These are phyloP conservation scores for Ceratobasidium sp. DNA, from an alignment of 1,284 basidiomycete genomes.

Conservation along the genomic window DNA sequence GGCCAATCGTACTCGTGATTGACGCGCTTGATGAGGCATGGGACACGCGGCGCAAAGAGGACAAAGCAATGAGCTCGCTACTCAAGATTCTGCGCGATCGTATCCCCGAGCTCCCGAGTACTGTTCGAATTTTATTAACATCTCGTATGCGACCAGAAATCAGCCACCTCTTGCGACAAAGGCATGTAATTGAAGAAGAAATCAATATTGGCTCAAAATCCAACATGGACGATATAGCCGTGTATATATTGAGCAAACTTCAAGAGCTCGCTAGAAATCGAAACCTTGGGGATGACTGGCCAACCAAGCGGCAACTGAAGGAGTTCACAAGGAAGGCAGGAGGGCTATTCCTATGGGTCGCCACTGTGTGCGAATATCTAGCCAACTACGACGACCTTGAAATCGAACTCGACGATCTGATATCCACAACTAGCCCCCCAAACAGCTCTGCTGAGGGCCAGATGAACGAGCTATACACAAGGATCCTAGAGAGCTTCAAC, in stretches of 20 bases:
- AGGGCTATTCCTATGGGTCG: constrained; percentile 55
- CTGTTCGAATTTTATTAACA: constrained; percentile 6
- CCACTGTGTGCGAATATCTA: constrained; percentile 52
- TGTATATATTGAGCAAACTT: background rate
- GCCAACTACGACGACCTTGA: constrained; percentile 39
- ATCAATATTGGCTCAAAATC: background rate
- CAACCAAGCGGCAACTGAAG: background rate
- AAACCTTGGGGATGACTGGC: background rate
- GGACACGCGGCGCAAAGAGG: no score
- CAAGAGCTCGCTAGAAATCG: background rate
- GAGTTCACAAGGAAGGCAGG: constrained; percentile 48
- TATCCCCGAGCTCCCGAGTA: background rate
- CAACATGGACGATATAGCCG: background rate
- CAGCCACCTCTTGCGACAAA: background rate
- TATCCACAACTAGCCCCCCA: background rate
- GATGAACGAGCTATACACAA: constrained; percentile 53
- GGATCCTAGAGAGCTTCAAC: constrained; percentile 51
- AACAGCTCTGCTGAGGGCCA: constrained; percentile 44
- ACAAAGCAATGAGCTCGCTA: no score
- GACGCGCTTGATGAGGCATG: constrained; percentile 26
- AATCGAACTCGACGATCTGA: constrained; percentile 46
- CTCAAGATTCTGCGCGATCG: background rate
- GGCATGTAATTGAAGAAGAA: background rate
- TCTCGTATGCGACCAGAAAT: constrained; percentile 18
- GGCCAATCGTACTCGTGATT: constrained; percentile 20